Conservation (phyloP, 1,284 basidiomycete species). For the Cryptococcus sp. region DNA sequence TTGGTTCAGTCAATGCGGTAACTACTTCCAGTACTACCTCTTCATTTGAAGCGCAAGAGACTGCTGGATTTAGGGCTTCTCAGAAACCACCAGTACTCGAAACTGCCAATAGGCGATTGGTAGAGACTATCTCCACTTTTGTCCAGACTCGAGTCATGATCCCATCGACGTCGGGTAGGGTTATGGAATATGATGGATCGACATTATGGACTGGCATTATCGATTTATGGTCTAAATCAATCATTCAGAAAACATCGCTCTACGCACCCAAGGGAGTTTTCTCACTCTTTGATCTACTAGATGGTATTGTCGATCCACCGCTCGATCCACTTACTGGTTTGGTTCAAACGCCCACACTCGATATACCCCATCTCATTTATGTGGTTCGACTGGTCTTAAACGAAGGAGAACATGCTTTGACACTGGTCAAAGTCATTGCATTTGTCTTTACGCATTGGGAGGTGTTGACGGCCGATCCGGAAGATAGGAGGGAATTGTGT, state of each 20-base stretch:
- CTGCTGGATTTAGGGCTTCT: slow-evolving; percentile 50
- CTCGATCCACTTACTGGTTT: slow-evolving; percentile 24
- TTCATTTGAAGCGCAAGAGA: slow-evolving; percentile 51
- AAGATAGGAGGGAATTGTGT: slow-evolving; percentile 50
- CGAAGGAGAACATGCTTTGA: slow-evolving; percentile 53
- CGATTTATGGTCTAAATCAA: slow-evolving; percentile 49
- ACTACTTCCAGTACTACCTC: slow-evolving; percentile 46
- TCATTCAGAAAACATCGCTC: slow-evolving; percentile 51
- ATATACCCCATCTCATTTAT: slow-evolving; percentile 49
- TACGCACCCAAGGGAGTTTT: slow-evolving; percentile 53
- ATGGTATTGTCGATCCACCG: slow-evolving; percentile 44
- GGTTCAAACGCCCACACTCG: slow-evolving; percentile 26
- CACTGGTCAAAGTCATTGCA: slow-evolving; percentile 51
- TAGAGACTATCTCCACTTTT: slow-evolving; percentile 51
- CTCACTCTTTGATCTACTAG: slow-evolving; percentile 49
- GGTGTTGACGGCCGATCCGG: slow-evolving; percentile 47
- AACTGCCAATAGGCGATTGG: slow-evolving; percentile 51
- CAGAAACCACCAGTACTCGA: slow-evolving; percentile 53
- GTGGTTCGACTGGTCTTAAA: slow-evolving; percentile 49
- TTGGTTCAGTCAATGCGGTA: slow-evolving; percentile 50
- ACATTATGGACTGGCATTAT: slow-evolving; percentile 50
- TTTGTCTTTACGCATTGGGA: slow-evolving; percentile 54
- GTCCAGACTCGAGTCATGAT: slow-evolving; percentile 37
- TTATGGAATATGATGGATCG: slow-evolving; percentile 43
- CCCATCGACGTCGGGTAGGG: slow-evolving; percentile 18